These are phyloP conservation scores for Cladosporium cucumerinum DNA, from an alignment of 2,329 filamentous ascomycete genomes.

Conservation along the genomic window DNA sequence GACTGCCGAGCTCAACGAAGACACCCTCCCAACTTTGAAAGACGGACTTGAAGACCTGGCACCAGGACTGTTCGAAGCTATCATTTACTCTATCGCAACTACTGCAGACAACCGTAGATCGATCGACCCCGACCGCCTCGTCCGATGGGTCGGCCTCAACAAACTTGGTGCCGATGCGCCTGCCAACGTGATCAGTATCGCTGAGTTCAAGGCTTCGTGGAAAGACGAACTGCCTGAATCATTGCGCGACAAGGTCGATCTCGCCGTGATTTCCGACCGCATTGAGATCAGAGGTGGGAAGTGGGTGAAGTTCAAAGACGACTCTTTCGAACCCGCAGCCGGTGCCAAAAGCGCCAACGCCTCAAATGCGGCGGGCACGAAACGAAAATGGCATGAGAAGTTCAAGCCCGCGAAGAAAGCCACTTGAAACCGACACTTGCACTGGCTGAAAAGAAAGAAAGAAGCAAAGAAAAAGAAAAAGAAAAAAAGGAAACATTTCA, in stretches of 20 bases:
- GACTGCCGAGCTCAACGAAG: conserved; percentile 12
- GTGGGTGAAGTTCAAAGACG: conserved; percentile 23
- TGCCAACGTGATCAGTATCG: conserved; percentile 23
- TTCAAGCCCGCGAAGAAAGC: conserved; percentile 34
- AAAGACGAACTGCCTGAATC: conserved; percentile 34
- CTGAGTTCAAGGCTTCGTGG: conserved; percentile 38
- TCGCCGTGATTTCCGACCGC: conserved; percentile 28
- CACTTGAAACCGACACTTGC: conserved; percentile 16
- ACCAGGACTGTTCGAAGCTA: conserved; percentile 24
- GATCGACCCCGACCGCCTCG: conserved; percentile 23
- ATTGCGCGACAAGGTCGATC: conserved; percentile 28
- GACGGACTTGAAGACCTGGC: conserved; percentile 38
- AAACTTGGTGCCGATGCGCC: conserved; percentile 25
- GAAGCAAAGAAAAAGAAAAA: neutral
- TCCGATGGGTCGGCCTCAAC: conserved; percentile 25
- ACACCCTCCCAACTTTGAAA: conserved; percentile 24
- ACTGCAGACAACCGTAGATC: conserved; percentile 28
- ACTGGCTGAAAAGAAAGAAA: too few relatives aligned
- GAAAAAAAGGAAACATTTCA: neutral
- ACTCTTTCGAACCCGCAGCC: neutral
- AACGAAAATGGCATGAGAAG: conserved; percentile 40
- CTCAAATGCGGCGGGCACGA: conserved; percentile 27
- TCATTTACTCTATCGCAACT: conserved; percentile 31
- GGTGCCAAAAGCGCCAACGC: conserved; percentile 12
- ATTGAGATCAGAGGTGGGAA: conserved; percentile 24